Base-by-base conservation (phyloP, 495 filamentous ascomycete species). In the Sporormia fimetaria region DNA sequence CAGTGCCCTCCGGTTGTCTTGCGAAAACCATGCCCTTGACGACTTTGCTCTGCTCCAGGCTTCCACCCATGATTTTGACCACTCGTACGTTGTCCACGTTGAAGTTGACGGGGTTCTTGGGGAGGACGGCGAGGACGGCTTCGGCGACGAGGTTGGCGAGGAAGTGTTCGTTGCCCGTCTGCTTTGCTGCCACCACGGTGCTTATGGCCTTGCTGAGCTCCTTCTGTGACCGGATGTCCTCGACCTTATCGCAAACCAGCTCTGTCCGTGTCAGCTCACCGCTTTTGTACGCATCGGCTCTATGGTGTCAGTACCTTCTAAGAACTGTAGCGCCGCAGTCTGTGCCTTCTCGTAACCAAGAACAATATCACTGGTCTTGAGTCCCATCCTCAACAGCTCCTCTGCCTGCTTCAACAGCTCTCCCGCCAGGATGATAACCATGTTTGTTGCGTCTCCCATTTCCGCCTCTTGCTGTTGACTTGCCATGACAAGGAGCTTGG, bases 61-160 rank as follows among this genome's bases (percentile, higher is more conserved):
- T 83, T 43, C 92, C 90, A 49, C 92, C 92, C 92, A 99, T 95
- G 52, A 99, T 96, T 70, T 99, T 99, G 42, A 99, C 92, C 43
- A 99, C 92, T 34, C 92, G 85, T 49, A 99, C 78, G 58, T 96
- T 99, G 69, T 99, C 92, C 51, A 99, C 92, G 64, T 96, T 99
- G 70, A 99, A 99, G 68, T 95, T 94, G 58, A 69, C 60, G n/a
- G 92, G 82, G 67, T 96, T 92, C 69, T 94, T 96, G 44, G 92
- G 92, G 32, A 96, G 74, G 3, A 99, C 92, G 34, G 85, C 77
- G 36, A 95, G 75, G 17, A 96, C 85, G 20, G 88, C 92, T 67
- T 95, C 87, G 24, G 92, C 78, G 39, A 99, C 88, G 49, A 96
- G 67, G 14, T 72, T 63, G 35, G 90, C 83, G 25, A 99, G 73